Evolutionary conservation across 352 stramenopile species (phyloP).

Genomic region (Phytophthora sojae): DNA sequence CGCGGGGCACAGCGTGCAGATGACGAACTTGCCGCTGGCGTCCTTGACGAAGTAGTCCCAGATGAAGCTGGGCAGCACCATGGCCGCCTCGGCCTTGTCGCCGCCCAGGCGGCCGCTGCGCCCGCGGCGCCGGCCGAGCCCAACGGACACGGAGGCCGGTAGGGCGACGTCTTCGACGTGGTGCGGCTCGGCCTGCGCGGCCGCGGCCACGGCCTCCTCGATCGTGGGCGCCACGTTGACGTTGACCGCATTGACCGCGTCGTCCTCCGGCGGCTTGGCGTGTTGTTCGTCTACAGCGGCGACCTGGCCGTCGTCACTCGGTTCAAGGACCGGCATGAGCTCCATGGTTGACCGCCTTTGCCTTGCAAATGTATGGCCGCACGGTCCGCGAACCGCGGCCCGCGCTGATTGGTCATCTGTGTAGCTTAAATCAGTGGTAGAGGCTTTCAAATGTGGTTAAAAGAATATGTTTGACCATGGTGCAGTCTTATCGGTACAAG

Average conservation of each 20-base stretch:
- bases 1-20: conserved; percentile 76
- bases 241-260: not conserved
- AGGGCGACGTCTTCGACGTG: not conserved
- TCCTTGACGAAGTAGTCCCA: conserved; percentile 90
- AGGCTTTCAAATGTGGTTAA: too few species aligned
- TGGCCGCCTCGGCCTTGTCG: conserved; percentile 66
- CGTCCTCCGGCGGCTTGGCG: not conserved
- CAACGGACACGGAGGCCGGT: not conserved
- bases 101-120: conserved; percentile 32
- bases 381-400: not conserved
- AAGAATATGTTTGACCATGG: too few species aligned
- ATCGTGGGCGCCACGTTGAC: too few species aligned
- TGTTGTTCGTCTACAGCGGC: not conserved
- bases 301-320: not conserved
- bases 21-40: conserved; percentile 76
- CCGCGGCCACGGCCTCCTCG: not conserved
- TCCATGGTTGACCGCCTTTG: not conserved
- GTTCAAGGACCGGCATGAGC: not conserved
- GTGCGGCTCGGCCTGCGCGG: not conserved
- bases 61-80: conserved; percentile 84
- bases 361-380: not conserved
- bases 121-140: conserved; percentile 17
- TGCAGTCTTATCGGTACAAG: too few species aligned
- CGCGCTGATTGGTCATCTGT: too few species aligned
- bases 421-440: too few species aligned